These are phyloP conservation scores for Auriculariales sp. DNA, from an alignment of 768 basidiomycete species.

Conservation along the genomic window DNA sequence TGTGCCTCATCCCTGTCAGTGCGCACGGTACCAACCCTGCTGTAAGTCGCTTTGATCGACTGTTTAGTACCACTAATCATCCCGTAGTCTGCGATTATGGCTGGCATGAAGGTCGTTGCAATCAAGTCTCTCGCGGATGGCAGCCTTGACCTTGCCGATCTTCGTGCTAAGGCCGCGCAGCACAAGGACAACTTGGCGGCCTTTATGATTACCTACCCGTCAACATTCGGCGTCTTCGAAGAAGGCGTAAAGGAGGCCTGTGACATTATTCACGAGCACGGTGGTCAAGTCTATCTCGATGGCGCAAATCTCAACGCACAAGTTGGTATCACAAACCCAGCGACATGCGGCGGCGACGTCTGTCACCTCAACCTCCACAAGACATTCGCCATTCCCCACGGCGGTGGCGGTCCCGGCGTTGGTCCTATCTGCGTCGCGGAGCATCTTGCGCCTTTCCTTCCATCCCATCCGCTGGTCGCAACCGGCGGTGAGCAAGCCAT, in stretches of 20 bases:
- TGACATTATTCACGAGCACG: constrained; percentile 84
- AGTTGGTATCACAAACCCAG: constrained; percentile 83
- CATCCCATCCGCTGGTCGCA: constrained; percentile 64
- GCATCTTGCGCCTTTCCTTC: constrained; percentile 90
- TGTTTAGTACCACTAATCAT: neutral
- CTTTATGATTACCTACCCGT: constrained; percentile 97
- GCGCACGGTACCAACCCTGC: constrained; percentile 99
- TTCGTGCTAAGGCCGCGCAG: constrained; percentile 74
- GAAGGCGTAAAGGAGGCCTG: constrained; percentile 77
- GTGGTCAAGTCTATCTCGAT: constrained; percentile 96
- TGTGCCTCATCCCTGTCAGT: constrained; percentile 88
- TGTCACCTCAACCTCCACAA: constrained; percentile 98
- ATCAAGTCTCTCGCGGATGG: constrained; percentile 82
- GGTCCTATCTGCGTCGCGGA: constrained; percentile 91
- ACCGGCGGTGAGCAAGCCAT: constrained; percentile 61
- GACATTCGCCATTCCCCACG: constrained; percentile 94
- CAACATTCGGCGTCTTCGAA: constrained; percentile 97
- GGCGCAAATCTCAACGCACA: constrained; percentile 94
- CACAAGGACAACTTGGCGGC: constrained; percentile 87
- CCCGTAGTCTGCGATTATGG: constrained; percentile 83
- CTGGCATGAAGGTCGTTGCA: constrained; percentile 91
- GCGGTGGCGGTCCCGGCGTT: constrained; percentile 93
- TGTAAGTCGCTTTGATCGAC: constrained; percentile 29
- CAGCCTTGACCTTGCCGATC: constrained; percentile 76
- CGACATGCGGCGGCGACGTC: constrained; percentile 92